These are phyloP conservation scores for Umbilicus rupestris DNA, from an alignment of 164 flowering plant genomes.

Conservation along the genomic window DNA sequence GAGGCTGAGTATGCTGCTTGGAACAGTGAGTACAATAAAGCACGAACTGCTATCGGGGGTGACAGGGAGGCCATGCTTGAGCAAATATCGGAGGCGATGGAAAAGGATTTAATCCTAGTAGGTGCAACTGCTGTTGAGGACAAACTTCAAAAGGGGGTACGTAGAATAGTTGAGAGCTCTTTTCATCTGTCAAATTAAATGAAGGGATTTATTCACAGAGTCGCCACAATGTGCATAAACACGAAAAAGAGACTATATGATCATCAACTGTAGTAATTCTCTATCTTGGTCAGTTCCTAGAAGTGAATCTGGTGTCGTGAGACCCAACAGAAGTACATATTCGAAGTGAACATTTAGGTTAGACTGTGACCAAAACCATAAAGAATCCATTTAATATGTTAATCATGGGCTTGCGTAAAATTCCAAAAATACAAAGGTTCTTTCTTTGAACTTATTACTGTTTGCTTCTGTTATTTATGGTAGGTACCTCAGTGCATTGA, in stretches of 20 bases:
- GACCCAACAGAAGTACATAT: not conserved
- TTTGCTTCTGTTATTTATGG: not conserved
- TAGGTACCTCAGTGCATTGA: conserved; percentile 69
- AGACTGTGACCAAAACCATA: not conserved
- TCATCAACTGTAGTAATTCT: not conserved
- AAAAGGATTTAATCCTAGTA: conserved; percentile 40
- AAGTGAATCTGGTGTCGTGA: not conserved
- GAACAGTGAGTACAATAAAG: conserved; percentile 31
- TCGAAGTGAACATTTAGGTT: not conserved
- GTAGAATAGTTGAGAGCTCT: not conserved
- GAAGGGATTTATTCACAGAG: not conserved
- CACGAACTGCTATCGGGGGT: conserved; percentile 39
- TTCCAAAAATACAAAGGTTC: not conserved
- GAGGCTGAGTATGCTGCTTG: conserved; percentile 29
- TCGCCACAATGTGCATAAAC: not conserved
- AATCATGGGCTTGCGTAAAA: not conserved
- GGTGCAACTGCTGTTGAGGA: conserved; percentile 64
- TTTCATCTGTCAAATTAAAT: not conserved
- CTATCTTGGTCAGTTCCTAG: not conserved
- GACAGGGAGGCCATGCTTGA: conserved; percentile 49
- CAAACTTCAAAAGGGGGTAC: conserved; percentile 56
- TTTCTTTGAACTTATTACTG: not conserved
- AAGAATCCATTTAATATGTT: not conserved
- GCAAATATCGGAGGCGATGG: conserved; percentile 43
- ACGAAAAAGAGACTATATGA: not conserved